A percentile compares a stretch with the other conserved stretches of the same genome.
Conservation (phyloP, 1,139 yeast species). For the Diutina siamensis region DNA sequence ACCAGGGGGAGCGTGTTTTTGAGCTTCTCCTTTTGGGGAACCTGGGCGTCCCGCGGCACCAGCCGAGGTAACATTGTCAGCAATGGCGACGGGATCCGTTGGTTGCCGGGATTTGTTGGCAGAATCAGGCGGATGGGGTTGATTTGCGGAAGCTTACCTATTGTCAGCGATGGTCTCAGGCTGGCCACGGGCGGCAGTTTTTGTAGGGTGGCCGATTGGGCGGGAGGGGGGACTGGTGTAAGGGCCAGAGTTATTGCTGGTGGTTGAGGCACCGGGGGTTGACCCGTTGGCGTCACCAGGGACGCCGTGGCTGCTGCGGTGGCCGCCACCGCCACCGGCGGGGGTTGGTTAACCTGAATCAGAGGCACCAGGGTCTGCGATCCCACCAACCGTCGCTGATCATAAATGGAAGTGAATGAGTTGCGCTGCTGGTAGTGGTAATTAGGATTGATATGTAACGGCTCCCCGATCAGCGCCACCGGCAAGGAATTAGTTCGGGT, state of each 20-base stretch:
- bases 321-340: neutral
- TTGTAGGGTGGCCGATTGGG: neutral
- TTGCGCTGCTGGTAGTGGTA: constrained; percentile 6
- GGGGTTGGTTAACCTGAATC: neutral
- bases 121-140: constrained; percentile 5
- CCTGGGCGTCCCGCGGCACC: constrained; percentile 2
- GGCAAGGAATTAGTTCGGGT: constrained; percentile 2
- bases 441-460: neutral
- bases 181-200: neutral
- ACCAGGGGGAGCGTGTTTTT: constrained; percentile 22
- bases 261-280: neutral
- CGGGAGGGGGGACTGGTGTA: neutral
- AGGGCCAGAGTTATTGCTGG: neutral
- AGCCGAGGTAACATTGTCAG: constrained; percentile 5
- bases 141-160: neutral
- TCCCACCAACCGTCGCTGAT: neutral
- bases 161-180: neutral
- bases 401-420: constrained; percentile 1
- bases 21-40: neutral
- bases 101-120: constrained; percentile 2
- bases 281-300: neutral
- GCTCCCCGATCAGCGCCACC: neutral
- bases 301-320: no score
- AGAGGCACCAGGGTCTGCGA: constrained; percentile 1
- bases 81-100: neutral